phyloP scores from a whole-genome alignment of 2,329 filamentous ascomycete species.

The Beauveria asiatica region DNA sequence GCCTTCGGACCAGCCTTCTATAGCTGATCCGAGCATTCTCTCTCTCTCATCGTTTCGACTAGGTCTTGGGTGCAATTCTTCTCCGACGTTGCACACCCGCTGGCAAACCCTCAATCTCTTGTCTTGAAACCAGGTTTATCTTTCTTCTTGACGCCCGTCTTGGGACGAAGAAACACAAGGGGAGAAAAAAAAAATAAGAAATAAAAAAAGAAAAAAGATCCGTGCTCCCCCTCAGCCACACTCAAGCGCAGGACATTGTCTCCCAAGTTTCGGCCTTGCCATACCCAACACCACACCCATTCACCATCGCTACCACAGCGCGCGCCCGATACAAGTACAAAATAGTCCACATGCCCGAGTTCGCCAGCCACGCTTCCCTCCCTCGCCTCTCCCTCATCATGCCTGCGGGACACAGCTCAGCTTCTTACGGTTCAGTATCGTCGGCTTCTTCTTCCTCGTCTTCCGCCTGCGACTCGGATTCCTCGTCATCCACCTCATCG shows the following conservation, averaged over 20 bases:
- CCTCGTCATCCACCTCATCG: constrained; percentile 26
- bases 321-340: constrained; percentile 1
- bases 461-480: constrained; percentile 37
- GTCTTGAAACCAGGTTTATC: background rate
- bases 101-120: background rate
- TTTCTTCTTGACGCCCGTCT: background rate
- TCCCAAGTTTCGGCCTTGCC: background rate
- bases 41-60: background rate
- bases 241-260: background rate
- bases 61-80: background rate
- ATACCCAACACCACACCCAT: background rate
- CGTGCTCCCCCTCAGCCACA: background rate
- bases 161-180: background rate
- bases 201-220: background rate
- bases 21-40: background rate
- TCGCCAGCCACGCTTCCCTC: background rate
- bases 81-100: background rate
- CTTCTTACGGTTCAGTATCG: constrained; percentile 26
- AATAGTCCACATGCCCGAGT: constrained; percentile 9
- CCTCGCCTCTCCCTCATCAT: constrained; percentile 14
- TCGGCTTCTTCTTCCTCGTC: constrained; percentile 21
- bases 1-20: background rate
- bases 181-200: background rate
- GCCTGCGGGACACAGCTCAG: constrained; percentile 20
- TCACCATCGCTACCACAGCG: background rate